A percentile compares a stretch with the other conserved stretches of the same genome.
These are phyloP conservation scores for Dalechampia spathulata DNA, from an alignment of 441 rosid genomes.

Conservation along the genomic window DNA sequence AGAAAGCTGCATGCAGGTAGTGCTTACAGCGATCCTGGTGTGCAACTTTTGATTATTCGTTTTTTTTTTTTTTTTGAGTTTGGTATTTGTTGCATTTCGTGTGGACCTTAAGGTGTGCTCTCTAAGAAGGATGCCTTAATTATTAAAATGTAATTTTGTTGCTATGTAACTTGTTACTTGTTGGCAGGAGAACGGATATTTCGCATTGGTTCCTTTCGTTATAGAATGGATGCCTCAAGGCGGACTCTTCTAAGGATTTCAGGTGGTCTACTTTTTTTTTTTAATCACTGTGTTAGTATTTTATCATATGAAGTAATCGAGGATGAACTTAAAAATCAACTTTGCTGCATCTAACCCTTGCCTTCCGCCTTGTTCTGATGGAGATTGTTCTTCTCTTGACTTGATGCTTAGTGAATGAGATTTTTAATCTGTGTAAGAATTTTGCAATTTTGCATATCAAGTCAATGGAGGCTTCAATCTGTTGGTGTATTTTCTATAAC, in stretches of 20 bases:
- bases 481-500: neutral
- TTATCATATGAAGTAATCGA: too few species aligned
- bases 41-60: neutral
- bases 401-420: neutral
- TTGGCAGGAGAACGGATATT: slow-evolving; percentile 70
- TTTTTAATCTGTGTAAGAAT: neutral
- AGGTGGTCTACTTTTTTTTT: slow-evolving; percentile 44
- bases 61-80: neutral
- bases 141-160: neutral
- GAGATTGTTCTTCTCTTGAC: neutral
- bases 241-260: slow-evolving; percentile 87
- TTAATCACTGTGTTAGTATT: too few species aligned
- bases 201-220: slow-evolving; percentile 74
- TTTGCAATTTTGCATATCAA: neutral
- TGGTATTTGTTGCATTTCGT: neutral
- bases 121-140: neutral
- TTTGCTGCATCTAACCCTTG: too few species aligned
- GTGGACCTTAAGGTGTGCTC: neutral
- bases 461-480: neutral
- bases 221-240: slow-evolving; percentile 93
- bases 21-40: slow-evolving; percentile 11
- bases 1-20: slow-evolving; percentile 17
- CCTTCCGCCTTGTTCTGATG: too few species aligned
- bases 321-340: too few species aligned
- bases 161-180: neutral